These are phyloP conservation scores for Sporothrix pallida DNA, from an alignment of 2,329 filamentous ascomycete genomes.

Conservation along the genomic window DNA sequence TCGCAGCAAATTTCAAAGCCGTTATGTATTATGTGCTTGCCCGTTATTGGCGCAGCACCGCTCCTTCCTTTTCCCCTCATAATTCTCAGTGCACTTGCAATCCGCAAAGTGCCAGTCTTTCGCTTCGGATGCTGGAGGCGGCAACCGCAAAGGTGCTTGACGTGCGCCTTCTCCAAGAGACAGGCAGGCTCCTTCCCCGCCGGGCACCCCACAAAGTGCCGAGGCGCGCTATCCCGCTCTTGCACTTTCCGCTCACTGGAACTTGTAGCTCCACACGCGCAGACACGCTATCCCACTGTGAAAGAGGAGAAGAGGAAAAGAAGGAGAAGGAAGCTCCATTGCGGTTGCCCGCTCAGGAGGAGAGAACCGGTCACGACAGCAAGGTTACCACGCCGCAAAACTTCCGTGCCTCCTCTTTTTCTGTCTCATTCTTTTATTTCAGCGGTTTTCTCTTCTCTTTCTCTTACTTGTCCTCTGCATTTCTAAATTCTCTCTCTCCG, in stretches of 20 bases:
- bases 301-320: background rate
- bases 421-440: background rate
- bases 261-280: background rate
- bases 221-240: constrained; percentile 25
- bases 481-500: too few species aligned
- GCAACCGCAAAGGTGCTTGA: background rate
- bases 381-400: background rate
- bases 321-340: background rate
- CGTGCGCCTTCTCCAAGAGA: background rate
- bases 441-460: background rate
- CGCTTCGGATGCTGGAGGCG: constrained; percentile 14
- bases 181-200: constrained; percentile 7
- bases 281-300: background rate
- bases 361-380: constrained; percentile 9
- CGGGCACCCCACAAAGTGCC: constrained; percentile 4
- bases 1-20: background rate
- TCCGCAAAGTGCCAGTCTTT: background rate
- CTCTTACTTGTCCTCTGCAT: background rate
- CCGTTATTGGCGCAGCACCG: background rate
- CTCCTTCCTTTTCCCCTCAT: background rate
- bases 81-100: too few species aligned
- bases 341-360: background rate
- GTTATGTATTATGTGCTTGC: background rate
- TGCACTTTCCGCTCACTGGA: background rate
- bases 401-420: constrained; percentile 1